A percentile compares a stretch with the other conserved stretches of the same genome.
phyloP scores from a whole-genome alignment of 306 rosid species.

The Dalbergia oliveri region DNA sequence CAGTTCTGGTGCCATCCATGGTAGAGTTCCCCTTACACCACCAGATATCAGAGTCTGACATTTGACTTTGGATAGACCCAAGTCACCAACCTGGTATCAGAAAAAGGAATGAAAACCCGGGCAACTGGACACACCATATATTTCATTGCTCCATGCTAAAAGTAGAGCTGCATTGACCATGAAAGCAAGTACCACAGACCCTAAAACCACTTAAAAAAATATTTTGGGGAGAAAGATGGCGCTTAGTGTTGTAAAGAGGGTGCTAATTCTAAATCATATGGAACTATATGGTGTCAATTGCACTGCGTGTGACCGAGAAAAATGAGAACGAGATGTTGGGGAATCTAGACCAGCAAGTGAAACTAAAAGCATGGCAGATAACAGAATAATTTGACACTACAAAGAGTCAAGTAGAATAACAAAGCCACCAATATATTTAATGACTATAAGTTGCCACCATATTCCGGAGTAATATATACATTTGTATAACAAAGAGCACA shows the following conservation, averaged over 20 bases:
- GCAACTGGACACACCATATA: conserved; percentile 29
- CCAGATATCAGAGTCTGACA: conserved; percentile 91
- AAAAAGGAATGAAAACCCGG: conserved; percentile 36
- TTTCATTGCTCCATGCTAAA: conserved; percentile 23
- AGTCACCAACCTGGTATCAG: conserved; percentile 80
- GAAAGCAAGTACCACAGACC: conserved; percentile 26
- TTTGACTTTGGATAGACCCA: conserved; percentile 95
- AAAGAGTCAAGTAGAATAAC: no score
- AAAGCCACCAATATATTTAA: no score
- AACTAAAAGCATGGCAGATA: no score
- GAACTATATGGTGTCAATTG: conserved; percentile 17
- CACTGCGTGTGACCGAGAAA: background rate
- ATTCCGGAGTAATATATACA: no score
- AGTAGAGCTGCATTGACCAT: conserved; percentile 5
- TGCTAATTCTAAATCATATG: conserved; percentile 33
- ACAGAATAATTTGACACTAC: no score
- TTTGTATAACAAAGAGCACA: no score
- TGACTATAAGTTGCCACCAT: no score
- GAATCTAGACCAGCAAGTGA: no score
- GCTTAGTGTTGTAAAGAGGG: conserved; percentile 10
- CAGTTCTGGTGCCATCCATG: conserved; percentile 99
- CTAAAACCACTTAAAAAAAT: conserved; percentile 6
- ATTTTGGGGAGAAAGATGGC: background rate
- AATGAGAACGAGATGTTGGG: no score
- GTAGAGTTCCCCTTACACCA: conserved; percentile 96